A percentile compares a stretch with the other conserved stretches of the same genome.
These are phyloP conservation scores for Fusarium praegraminearum DNA, from an alignment of 2,329 filamentous ascomycete genomes.

Conservation along the genomic window DNA sequence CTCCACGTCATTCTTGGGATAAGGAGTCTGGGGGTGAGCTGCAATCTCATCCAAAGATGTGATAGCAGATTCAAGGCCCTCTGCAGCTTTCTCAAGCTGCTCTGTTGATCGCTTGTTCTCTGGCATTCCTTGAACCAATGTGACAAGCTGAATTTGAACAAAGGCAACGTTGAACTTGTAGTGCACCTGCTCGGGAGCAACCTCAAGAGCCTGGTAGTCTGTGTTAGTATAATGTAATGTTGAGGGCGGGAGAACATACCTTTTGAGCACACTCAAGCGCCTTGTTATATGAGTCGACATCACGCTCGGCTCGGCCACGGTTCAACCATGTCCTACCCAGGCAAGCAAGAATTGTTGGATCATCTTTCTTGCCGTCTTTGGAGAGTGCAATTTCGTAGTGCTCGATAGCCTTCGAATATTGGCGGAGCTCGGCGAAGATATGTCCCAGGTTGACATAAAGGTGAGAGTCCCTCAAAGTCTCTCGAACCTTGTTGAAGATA, in stretches of 20 bases:
- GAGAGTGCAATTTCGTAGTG: slow-evolving; percentile 89
- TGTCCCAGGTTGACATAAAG: slow-evolving; percentile 95
- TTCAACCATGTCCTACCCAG: slow-evolving; percentile 89
- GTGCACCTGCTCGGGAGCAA: slow-evolving; percentile 85
- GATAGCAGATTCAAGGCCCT: slow-evolving; percentile 88
- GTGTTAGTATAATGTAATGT: slow-evolving; percentile 23
- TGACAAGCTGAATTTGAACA: slow-evolving; percentile 93
- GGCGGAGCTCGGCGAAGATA: slow-evolving; percentile 88
- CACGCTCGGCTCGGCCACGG: slow-evolving; percentile 74
- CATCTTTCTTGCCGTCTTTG: slow-evolving; percentile 78
- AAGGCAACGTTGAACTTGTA: slow-evolving; percentile 99
- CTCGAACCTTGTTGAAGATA: slow-evolving; percentile 90
- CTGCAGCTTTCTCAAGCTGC: slow-evolving; percentile 83
- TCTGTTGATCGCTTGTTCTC: slow-evolving; percentile 82
- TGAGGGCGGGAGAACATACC: slow-evolving; percentile 57
- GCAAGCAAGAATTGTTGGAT: slow-evolving; percentile 84
- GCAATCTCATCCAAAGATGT: slow-evolving; percentile 75
- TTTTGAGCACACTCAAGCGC: slow-evolving; percentile 72
- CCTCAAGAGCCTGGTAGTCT: slow-evolving; percentile 73
- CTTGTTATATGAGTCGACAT: slow-evolving; percentile 68
- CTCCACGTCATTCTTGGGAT: slow-evolving; percentile 90
- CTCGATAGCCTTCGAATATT: slow-evolving; percentile 92
- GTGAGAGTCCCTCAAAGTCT: slow-evolving; percentile 88
- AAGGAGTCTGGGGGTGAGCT: slow-evolving; percentile 77
- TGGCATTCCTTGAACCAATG: slow-evolving; percentile 78